Conservation (phyloP, 163 green algal genomes). For the Chlamydomonas reinhardtii region DNA sequence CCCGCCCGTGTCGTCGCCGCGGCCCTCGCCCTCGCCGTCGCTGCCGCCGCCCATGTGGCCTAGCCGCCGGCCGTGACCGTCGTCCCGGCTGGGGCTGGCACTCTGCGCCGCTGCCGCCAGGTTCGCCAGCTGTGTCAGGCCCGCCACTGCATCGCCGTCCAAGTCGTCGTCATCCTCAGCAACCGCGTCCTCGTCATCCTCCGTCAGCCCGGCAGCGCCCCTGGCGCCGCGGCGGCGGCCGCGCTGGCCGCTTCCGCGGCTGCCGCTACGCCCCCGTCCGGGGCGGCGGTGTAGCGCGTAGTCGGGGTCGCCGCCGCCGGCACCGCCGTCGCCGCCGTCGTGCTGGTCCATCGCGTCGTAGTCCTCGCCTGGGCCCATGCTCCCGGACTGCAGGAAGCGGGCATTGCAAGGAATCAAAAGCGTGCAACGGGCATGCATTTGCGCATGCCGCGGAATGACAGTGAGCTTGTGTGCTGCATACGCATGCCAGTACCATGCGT, state of each 20-base stretch:
- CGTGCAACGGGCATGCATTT: too few species aligned
- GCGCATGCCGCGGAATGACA: too few species aligned
- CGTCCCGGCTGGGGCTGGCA: background rate
- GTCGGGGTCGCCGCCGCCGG: background rate
- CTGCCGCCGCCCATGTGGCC: too few species aligned
- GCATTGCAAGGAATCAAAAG: background rate
- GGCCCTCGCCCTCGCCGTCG: too few species aligned
- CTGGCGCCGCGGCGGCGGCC: background rate
- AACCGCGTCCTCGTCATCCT: background rate
- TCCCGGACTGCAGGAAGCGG: conserved; percentile 2
- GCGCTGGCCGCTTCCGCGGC: background rate
- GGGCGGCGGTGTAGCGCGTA: background rate
- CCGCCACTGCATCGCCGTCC: background rate
- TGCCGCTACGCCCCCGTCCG: background rate
- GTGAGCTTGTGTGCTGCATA: too few species aligned
- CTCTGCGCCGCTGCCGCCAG: background rate
- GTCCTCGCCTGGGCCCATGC: background rate
- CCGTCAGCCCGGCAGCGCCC: background rate
- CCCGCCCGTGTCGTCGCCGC: too few species aligned
- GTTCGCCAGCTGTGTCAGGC: conserved; percentile 17
- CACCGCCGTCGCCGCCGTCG: background rate
- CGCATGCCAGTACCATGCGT: too few species aligned
- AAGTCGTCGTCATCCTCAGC: background rate
- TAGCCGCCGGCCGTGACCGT: too few species aligned
- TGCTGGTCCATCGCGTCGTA: background rate